phyloP scores from a whole-genome alignment of 345 rosid species.

The Brassica rapa region DNA sequence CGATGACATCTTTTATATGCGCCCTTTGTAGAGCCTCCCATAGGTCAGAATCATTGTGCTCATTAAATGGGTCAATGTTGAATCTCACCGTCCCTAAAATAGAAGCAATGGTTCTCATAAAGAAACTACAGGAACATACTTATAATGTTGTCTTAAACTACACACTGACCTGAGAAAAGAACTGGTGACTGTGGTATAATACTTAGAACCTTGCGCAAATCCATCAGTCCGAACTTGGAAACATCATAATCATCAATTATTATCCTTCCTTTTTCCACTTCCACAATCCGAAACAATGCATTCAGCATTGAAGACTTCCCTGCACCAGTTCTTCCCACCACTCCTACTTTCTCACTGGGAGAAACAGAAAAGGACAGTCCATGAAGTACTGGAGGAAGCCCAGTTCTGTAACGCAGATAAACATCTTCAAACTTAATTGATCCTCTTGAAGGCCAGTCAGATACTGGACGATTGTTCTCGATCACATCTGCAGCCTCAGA shows the following conservation, averaged over 20 bases:
- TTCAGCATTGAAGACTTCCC: conserved; percentile 96
- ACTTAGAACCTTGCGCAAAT: conserved; percentile 75
- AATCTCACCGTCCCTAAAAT: conserved; percentile 78
- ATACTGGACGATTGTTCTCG: conserved; percentile 67
- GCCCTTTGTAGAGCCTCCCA: conserved; percentile 96
- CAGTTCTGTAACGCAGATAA: conserved; percentile 82
- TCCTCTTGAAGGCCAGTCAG: conserved; percentile 88
- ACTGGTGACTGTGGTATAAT: conserved; percentile 95
- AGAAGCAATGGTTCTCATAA: conserved; percentile 8
- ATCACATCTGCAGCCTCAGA: conserved; percentile 78
- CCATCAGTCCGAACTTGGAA: conserved; percentile 69
- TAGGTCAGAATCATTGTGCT: conserved; percentile 83
- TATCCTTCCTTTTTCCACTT: conserved; percentile 78
- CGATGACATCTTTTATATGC: conserved; percentile 76
- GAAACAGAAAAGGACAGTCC: conserved; percentile 65
- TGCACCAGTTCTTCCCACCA: conserved; percentile 98
- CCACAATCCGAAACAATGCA: conserved; percentile 88
- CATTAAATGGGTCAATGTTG: conserved; percentile 87
- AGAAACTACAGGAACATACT: conserved; percentile 5
- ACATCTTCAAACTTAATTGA: conserved; percentile 77
- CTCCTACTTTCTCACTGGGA: conserved; percentile 82
- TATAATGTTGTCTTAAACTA: neutral
- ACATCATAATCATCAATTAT: conserved; percentile 66
- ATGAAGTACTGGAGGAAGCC: conserved; percentile 85
- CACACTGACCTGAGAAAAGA: conserved; percentile 78